A percentile compares a stretch with the other conserved stretches of the same genome.
Conservation (phyloP, 805 yeast genomes). For the Starmerella powellii region DNA sequence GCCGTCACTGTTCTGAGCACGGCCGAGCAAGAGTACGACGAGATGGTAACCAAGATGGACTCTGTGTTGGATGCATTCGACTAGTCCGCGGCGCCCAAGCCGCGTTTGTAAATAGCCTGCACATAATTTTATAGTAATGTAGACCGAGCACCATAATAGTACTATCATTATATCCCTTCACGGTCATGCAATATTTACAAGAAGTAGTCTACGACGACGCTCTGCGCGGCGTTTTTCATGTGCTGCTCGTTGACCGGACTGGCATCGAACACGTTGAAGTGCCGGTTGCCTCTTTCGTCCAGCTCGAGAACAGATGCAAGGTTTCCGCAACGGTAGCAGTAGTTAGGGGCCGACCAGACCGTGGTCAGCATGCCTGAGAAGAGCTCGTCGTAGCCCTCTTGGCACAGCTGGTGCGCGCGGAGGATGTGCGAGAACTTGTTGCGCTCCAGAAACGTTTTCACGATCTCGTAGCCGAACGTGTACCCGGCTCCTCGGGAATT, state of each 20-base stretch:
- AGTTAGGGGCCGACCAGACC: slow-evolving; percentile 98
- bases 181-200: too few species aligned
- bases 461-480: slow-evolving; percentile 85
- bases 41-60: slow-evolving; percentile 67
- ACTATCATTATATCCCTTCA: too few species aligned
- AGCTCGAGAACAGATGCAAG: slow-evolving; percentile 94
- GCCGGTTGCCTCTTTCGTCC: slow-evolving; percentile 50
- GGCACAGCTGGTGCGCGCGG: slow-evolving; percentile 93
- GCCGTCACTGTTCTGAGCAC: slow-evolving; percentile 87
- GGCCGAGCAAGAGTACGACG: slow-evolving; percentile 79
- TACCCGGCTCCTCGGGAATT: slow-evolving; percentile 98
- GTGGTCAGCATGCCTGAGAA: slow-evolving; percentile 87
- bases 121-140: too few species aligned
- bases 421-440: slow-evolving; percentile 71
- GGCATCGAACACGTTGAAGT: slow-evolving; percentile 89
- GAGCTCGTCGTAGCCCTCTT: slow-evolving; percentile 86
- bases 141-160: too few species aligned
- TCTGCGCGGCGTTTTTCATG: slow-evolving; percentile 23
- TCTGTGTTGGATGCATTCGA: slow-evolving; percentile 15
- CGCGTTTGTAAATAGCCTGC: too few species aligned
- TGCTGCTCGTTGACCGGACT: slow-evolving; percentile 79
- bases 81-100: too few species aligned
- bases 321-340: slow-evolving; percentile 94
- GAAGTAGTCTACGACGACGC: slow-evolving; percentile 23
- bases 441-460: slow-evolving; percentile 66